Conservation (phyloP, 2,329 filamentous ascomycete species). For the Trichoderma sp. region DNA sequence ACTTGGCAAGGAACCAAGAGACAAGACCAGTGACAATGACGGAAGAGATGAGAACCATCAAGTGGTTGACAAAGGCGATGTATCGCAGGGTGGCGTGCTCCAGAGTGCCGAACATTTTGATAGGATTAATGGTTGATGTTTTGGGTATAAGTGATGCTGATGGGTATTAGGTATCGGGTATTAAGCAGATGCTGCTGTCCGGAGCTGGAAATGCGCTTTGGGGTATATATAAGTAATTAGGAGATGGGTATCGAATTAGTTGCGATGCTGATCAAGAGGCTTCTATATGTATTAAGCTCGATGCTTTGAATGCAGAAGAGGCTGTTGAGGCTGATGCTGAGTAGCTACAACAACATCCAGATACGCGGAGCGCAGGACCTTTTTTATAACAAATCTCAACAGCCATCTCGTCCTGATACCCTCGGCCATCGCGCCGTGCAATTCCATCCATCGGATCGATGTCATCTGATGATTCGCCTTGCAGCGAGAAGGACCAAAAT, state of each 20-base stretch:
- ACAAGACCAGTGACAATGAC: slow-evolving; percentile 32
- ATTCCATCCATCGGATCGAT: slow-evolving; percentile 13
- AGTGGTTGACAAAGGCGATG: slow-evolving; percentile 29
- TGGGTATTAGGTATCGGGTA: background rate
- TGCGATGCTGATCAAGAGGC: background rate
- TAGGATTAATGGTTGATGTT: background rate
- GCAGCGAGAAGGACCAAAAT: background rate
- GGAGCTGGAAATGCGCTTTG: background rate
- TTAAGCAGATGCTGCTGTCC: background rate
- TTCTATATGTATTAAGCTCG: background rate
- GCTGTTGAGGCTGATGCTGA: slow-evolving; percentile 17
- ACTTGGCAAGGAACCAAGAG: slow-evolving; percentile 30
- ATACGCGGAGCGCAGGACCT: slow-evolving; percentile 8
- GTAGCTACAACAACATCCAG: slow-evolving; percentile 1
- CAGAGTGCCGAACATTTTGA: slow-evolving; percentile 21
- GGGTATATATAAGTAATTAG: slow-evolving; percentile 1
- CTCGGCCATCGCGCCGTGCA: slow-evolving; percentile 3
- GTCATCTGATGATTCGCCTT: slow-evolving; percentile 18
- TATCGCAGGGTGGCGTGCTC: slow-evolving; percentile 21
- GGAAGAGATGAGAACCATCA: slow-evolving; percentile 31
- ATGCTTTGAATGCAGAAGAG: background rate
- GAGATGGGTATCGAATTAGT: background rate
- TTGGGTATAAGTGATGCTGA: background rate
- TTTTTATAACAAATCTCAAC: slow-evolving; percentile 13
- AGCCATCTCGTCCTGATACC: background rate